These are phyloP conservation scores for Fraxinus angustifolia DNA, from an alignment of 305 asterid genomes.

Conservation along the genomic window DNA sequence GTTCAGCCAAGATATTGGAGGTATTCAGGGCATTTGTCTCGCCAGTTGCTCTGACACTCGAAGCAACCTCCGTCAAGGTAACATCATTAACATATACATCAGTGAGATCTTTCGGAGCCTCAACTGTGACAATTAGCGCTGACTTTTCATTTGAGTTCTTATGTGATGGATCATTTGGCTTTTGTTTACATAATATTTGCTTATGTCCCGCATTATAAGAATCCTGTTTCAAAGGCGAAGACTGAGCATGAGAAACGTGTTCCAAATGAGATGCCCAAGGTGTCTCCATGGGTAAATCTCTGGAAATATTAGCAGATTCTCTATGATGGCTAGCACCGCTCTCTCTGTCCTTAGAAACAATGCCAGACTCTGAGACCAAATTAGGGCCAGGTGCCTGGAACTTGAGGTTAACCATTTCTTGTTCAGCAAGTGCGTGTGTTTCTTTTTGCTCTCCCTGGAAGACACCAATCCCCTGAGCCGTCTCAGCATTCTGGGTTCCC, in stretches of 20 bases:
- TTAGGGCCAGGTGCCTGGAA: slow-evolving; percentile 32
- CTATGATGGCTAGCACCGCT: slow-evolving; percentile 29
- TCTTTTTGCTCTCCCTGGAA: slow-evolving; percentile 38
- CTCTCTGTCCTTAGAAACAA: slow-evolving; percentile 27
- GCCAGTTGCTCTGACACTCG: slow-evolving; percentile 30
- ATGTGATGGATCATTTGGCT: slow-evolving; percentile 38
- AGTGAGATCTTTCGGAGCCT: slow-evolving; percentile 33
- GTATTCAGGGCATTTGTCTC: slow-evolving; percentile 38
- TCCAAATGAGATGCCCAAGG: slow-evolving; percentile 28
- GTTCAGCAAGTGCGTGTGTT: slow-evolving; percentile 33
- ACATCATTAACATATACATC: slow-evolving; percentile 29
- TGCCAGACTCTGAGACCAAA: slow-evolving; percentile 29
- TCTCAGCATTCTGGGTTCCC: slow-evolving; percentile 35
- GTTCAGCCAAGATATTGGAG: slow-evolving; percentile 35
- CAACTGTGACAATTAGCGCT: slow-evolving; percentile 24
- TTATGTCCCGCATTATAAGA: slow-evolving; percentile 27
- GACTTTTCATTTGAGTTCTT: slow-evolving; percentile 44
- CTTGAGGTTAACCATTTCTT: slow-evolving; percentile 32
- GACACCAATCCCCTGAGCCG: slow-evolving; percentile 21
- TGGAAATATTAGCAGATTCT: slow-evolving; percentile 33
- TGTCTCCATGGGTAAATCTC: slow-evolving; percentile 31
- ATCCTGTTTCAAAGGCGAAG: slow-evolving; percentile 36
- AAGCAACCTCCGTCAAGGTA: slow-evolving; percentile 30
- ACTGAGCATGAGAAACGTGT: slow-evolving; percentile 31
- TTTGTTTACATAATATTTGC: slow-evolving; percentile 55